Base-by-base conservation (phyloP, 306 rosid species). In the Purshia tridentata region DNA sequence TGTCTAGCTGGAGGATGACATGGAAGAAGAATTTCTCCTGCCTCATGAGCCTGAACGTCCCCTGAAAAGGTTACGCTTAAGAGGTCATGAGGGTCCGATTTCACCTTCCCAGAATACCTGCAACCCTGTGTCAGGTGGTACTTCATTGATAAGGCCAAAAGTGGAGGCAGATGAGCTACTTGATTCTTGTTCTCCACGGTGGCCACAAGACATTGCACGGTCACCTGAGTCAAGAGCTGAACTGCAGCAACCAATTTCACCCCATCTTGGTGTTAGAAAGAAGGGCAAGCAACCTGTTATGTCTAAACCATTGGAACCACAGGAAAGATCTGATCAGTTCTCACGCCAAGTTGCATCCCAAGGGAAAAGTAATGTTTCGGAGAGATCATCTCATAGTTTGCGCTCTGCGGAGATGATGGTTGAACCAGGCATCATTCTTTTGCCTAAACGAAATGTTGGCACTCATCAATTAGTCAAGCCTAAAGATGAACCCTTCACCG, bases 401-500 rank as follows among this genome's bases (percentile, higher is more conserved):
- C 76, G 80, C 70, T 11, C 77, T 35, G 86, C 79, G 58, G 90
- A 82, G 77, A 74, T 80, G 53, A 29, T 45, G 56, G 77, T 76
- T 78, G 88, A 79, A 62, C 66, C 82, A 12, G 72, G 90, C 63
- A 64, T 66, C 9, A 20, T 69, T 44, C 48, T 37, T 18, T 40
- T 59, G 48, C 80, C 81, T 15, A 81, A 77, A 70, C 77, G 42
- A 67, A 86, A 76, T 65, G 72, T 67, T 57, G 70, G 29, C 52
- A 18, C 74, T 70, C 80, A 40, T 71, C 73, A 71, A 41, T 79
- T 90, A 67, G 66, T 95, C 74, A 77, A 7, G 45, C 99, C 99
- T 69, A 95, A 95, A 84, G 92, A 84, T 53, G 99, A 95, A 85
- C 99, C 99, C 8, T 29, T 87, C 77, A 78, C 84, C 4, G 87